Evolutionary conservation across 1,139 yeast species (phyloP).

Genomic region (Oligophagozyma castellii): DNA sequence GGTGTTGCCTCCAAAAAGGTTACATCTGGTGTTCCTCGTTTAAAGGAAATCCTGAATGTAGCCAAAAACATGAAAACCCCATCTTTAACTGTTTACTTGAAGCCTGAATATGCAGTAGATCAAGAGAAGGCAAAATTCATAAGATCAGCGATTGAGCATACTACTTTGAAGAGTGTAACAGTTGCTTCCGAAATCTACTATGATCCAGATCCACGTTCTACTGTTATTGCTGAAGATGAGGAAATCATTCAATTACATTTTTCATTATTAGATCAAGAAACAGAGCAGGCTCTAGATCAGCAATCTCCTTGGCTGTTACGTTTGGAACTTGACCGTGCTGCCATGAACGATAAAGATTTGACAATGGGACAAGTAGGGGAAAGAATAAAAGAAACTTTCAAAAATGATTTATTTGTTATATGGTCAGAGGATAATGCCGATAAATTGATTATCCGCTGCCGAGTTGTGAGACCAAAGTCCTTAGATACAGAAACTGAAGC

Average conservation of each 20-base stretch:
- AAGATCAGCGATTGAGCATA: constrained; percentile 94
- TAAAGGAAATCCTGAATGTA: constrained; percentile 96
- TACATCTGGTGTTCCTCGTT: constrained; percentile 98
- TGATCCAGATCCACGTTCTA: constrained; percentile 95
- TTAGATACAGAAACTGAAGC: constrained; percentile 89
- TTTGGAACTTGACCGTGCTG: constrained; percentile 93
- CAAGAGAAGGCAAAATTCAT: constrained; percentile 90
- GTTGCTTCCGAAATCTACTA: constrained; percentile 95
- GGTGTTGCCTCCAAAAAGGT: constrained; percentile 99
- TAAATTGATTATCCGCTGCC: constrained; percentile 90
- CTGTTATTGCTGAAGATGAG: constrained; percentile 90
- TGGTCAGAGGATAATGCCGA: constrained; percentile 99
- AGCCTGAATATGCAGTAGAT: constrained; percentile 68
- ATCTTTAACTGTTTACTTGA: constrained; percentile 80
- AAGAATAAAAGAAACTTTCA: constrained; percentile 84
- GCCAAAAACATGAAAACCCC: constrained; percentile 99
- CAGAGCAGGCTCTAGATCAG: constrained; percentile 80
- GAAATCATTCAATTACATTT: constrained; percentile 96
- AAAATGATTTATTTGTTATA: constrained; percentile 88
- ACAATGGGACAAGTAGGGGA: constrained; percentile 98
- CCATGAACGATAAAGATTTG: constrained; percentile 94
- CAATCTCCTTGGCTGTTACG: constrained; percentile 98
- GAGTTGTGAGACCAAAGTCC: constrained; percentile 92
- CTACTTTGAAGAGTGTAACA: constrained; percentile 87
- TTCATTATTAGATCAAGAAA: constrained; percentile 95